Base-by-base conservation (phyloP, 2,329 filamentous ascomycete species). In the Botryotinia narcissicola region DNA sequence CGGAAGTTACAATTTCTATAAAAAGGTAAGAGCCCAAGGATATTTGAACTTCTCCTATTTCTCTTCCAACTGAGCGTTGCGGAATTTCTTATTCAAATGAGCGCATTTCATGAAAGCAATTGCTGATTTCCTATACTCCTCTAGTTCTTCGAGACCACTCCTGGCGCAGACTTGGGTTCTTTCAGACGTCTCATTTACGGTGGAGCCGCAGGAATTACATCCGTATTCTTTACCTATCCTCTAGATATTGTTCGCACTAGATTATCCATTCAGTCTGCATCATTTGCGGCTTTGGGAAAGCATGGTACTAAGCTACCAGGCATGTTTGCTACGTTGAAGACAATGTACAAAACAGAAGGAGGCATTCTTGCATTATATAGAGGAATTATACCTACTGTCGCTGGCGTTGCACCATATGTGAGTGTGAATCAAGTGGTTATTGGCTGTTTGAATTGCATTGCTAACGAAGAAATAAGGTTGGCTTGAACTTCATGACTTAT, bases 401-500 rank as follows among this genome's bases (percentile, higher is more conserved):
- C 95, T 59, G 96, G 96, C 68, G 96, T 99, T 48, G 96, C 96
- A 59, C 96, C 96, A 77, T 98, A 98, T 82, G 95, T 93, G 80
- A 82, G 85, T 82, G 59, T 29, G n/a, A 32, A 29, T 25, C 29
- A 44, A 18, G 10, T 35, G 25, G 16, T 4, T 46, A 37, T 35
- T 46, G n/a, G 37, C 54, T 20, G 35, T 51, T 57, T 7, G 6
- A 25, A 42, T 32, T 44, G 5, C 20, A 32, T 63, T 48, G 70
- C 72, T 74, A 66, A 74, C 73, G 29, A 51, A 37, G 18, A 51
- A 51, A 40, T 16, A 59, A 94, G 91, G 92, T 99, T 75, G 96
- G 96, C 57, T 86, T 99, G 72, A 99, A 99, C 82, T 99, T 99
- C 83, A 98, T 98, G 94, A 94, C 93, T 9, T 99, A 99, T 83